phyloP scores from a whole-genome alignment of 2,329 filamentous ascomycete species.

The Fusarium pseudonygamai region DNA sequence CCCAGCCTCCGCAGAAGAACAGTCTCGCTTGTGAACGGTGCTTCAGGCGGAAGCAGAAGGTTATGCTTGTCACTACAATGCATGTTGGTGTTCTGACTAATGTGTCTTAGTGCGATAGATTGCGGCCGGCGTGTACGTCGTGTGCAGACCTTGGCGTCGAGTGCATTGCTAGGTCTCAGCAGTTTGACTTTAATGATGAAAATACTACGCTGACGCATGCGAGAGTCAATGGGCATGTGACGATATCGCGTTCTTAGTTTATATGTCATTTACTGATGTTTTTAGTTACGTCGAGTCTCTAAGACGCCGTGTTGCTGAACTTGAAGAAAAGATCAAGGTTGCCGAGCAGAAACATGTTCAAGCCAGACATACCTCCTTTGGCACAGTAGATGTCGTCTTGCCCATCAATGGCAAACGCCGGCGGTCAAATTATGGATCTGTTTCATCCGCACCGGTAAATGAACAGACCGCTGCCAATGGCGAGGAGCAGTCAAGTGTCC shows the following conservation, averaged over 20 bases:
- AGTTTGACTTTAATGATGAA: conserved; percentile 20
- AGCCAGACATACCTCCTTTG: background rate
- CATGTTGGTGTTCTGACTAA: background rate
- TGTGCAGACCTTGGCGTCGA: conserved; percentile 23
- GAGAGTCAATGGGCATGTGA: conserved; percentile 6
- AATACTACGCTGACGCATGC: conserved; percentile 20
- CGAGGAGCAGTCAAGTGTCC: conserved; percentile 18
- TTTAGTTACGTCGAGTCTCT: conserved; percentile 14
- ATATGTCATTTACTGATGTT: fast-evolving
- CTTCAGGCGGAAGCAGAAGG: conserved; percentile 32
- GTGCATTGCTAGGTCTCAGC: conserved; percentile 15
- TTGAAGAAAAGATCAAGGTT: conserved; percentile 12
- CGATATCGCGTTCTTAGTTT: background rate
- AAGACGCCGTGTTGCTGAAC: background rate
- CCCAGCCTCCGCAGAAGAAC: conserved; percentile 6
- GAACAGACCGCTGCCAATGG: fast-evolving
- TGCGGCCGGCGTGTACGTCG: conserved; percentile 9
- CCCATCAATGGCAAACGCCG: background rate
- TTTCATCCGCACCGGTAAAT: fast-evolving
- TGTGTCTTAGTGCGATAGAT: background rate
- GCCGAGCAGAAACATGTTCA: conserved; percentile 1
- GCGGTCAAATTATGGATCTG: background rate
- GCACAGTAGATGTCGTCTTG: background rate
- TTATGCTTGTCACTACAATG: background rate
- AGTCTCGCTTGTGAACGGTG: conserved; percentile 28